Evolutionary conservation across 441 rosid genomes (phyloP), one percentile per base, ranked within the genome.

Genomic region (Adansonia madagascariensis): DNA sequence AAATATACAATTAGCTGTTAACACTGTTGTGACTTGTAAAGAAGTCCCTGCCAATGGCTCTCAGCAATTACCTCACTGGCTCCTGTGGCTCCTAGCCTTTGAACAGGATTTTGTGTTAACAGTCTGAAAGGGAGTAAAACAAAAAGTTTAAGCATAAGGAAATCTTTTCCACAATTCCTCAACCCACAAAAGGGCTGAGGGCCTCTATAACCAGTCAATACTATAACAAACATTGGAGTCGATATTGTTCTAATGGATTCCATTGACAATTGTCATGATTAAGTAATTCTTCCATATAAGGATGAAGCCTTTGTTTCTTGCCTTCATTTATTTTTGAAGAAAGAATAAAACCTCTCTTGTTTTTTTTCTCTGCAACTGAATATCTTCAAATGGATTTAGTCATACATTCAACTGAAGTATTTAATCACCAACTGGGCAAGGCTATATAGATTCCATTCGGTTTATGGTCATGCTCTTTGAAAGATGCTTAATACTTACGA

Each of bases 21-120:
- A 56, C 78, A 27, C 56, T 68, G 55, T 35, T 22, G 31, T 53
- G 43, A 61, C 31, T 44, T 61, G 18, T 44, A 71, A 49, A 24
- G 57, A 72, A 65, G 70, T 77, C 71, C 50, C 65, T 68, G 66
- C 15, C 44, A 79, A 56, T 63, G 77, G 67, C 59, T 50, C 60
- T 56, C 73, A 77, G 67, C 60, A 52, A 82, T 71, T 83, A 97
- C 99, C 95, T 94, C 98, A 80, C 84, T 85, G n/a, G 98, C 91
- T 75, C 98, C 99, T 0, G 92, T 92, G 78, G 97, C 93, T 74
- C 98, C 99, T 74, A 97, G 85, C 85, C 98, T 90, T 84, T 92
- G 97, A 44, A 90, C 87, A 60, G 99, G 95, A 85, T 88, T 92
- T 82, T 92, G 95, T 20, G 91, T 90, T 78, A 97, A 83, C 82